A percentile compares a stretch with the other conserved stretches of the same genome.
Evolutionary conservation across 805 yeast genomes (phyloP).

Genomic region (Ogataea dorogensis): DNA sequence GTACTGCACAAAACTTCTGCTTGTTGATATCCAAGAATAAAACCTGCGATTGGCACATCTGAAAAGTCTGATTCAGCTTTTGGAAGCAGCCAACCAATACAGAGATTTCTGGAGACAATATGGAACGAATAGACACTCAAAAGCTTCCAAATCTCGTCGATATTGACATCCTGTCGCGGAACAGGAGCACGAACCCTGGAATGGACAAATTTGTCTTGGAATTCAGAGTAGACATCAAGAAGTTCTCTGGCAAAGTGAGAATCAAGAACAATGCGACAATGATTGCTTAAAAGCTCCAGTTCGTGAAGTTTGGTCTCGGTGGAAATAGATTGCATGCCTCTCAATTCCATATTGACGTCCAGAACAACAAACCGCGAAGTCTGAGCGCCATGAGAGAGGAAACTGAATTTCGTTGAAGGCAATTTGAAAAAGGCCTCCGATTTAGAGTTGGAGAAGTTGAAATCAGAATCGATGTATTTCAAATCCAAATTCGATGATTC

Average conservation of each 20-base stretch:
- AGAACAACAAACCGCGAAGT: constrained; percentile 40
- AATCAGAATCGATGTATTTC: constrained; percentile 19
- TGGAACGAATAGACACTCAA: constrained; percentile 51
- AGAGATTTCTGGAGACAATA: constrained; percentile 59
- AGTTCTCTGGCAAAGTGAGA: constrained; percentile 38
- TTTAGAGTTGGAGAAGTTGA: constrained; percentile 16
- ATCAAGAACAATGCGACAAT: constrained; percentile 56
- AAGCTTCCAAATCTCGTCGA: constrained; percentile 20
- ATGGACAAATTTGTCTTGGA: constrained; percentile 9
- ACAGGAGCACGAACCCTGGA: not conserved
- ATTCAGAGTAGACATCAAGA: constrained; percentile 19
- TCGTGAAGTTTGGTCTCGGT: constrained; percentile 36
- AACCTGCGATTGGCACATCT: constrained; percentile 48
- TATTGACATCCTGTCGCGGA: constrained; percentile 3
- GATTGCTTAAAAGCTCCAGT: constrained; percentile 56
- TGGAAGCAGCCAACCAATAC: constrained; percentile 80
- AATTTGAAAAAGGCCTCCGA: constrained; percentile 40
- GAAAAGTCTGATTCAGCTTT: constrained; percentile 31
- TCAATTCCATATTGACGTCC: constrained; percentile 46
- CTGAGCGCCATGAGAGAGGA: constrained; percentile 35
- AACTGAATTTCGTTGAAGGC: constrained; percentile 42
- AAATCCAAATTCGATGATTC: constrained; percentile 15
- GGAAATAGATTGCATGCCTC: constrained; percentile 40
- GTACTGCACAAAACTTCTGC: constrained; percentile 65
- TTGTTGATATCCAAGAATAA: constrained; percentile 75